Conservation (phyloP, 2,329 filamentous ascomycete genomes). For the Calonectria hongkongensis region DNA sequence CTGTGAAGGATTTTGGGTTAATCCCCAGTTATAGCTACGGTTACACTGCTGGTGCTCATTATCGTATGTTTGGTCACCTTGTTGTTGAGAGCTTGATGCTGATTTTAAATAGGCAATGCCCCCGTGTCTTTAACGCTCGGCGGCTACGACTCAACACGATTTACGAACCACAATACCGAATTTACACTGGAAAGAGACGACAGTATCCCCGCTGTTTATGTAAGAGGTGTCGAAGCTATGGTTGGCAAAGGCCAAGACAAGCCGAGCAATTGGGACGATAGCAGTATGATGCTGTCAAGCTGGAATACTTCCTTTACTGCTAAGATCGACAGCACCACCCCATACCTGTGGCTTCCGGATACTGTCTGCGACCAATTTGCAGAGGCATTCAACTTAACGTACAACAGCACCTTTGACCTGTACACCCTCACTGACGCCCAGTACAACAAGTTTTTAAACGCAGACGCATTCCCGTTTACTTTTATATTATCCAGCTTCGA, state of each 20-base stretch:
- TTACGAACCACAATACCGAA: conserved; percentile 74
- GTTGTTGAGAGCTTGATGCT: conserved; percentile 29
- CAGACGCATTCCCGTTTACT: conserved; percentile 70
- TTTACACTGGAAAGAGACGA: conserved; percentile 75
- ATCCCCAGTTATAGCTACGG: conserved; percentile 85
- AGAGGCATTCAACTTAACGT: conserved; percentile 76
- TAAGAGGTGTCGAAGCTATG: conserved; percentile 73
- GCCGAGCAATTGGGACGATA: conserved; percentile 63
- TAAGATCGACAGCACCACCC: conserved; percentile 78
- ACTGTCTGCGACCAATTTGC: conserved; percentile 79
- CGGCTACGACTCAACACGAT: conserved; percentile 80
- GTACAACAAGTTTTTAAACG: conserved; percentile 66
- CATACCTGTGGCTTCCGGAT: conserved; percentile 78
- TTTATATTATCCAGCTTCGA: conserved; percentile 75
- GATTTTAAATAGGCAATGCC: conserved; percentile 56
- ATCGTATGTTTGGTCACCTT: conserved; percentile 69
- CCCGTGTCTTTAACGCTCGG: conserved; percentile 79
- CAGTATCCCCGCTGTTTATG: conserved; percentile 74
- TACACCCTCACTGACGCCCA: conserved; percentile 79
- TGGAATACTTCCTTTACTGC: conserved; percentile 70
- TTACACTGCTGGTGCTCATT: conserved; percentile 85
- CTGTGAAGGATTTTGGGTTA: conserved; percentile 74
- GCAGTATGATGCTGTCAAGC: conserved; percentile 61
- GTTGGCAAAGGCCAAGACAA: conserved; percentile 55
- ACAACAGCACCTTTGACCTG: conserved; percentile 77